Evolutionary conservation across 768 basidiomycete species (phyloP).

Genomic region (Lentinus brumalis): DNA sequence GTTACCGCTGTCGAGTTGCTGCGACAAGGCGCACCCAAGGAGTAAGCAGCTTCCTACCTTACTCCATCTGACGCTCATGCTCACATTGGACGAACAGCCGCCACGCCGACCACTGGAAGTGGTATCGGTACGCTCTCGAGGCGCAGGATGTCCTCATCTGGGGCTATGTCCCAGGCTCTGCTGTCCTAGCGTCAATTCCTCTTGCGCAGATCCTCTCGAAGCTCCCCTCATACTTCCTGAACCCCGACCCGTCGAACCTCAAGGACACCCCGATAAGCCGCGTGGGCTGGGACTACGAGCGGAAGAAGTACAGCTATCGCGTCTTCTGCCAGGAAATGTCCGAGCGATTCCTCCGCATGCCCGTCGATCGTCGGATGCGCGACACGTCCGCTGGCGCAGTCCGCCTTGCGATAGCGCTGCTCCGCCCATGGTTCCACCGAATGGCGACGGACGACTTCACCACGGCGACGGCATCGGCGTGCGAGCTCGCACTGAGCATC

Average conservation of each 20-base stretch:
- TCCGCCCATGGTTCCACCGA: constrained; percentile 70
- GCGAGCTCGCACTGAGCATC: constrained; percentile 37
- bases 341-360: constrained; percentile 56
- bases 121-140: constrained; percentile 74
- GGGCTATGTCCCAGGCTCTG: constrained; percentile 64
- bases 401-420: constrained; percentile 64
- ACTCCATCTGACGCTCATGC: neutral
- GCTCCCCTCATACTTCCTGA: constrained; percentile 71
- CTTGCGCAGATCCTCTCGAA: constrained; percentile 63
- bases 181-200: constrained; percentile 71
- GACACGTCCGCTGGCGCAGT: constrained; percentile 72
- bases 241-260: constrained; percentile 34
- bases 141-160: constrained; percentile 76
- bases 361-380: constrained; percentile 56
- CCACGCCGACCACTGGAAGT: constrained; percentile 68
- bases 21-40: constrained; percentile 48
- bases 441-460: constrained; percentile 44
- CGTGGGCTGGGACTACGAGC: constrained; percentile 56
- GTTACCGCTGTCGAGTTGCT: constrained; percentile 69
- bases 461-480: constrained; percentile 39
- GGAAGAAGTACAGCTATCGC: constrained; percentile 62
- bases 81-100: constrained; percentile 41
- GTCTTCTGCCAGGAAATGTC: constrained; percentile 74
- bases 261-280: constrained; percentile 40
- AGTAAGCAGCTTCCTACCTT: constrained; percentile 46